phyloP scores from a whole-genome alignment of 1,139 yeast species.

The Casaregolazyma suthepensis region DNA sequence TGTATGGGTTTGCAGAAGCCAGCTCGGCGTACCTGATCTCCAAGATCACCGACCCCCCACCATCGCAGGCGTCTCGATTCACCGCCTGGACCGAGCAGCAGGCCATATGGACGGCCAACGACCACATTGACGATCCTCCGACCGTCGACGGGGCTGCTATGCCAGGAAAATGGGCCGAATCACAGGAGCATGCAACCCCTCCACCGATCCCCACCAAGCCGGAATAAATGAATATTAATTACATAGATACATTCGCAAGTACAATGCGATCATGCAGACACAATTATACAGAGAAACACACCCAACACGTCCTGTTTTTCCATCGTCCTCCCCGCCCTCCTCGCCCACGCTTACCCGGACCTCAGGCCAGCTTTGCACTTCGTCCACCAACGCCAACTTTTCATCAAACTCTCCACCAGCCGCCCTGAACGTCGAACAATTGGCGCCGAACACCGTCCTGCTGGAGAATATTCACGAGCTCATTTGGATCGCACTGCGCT shows the following conservation, averaged over 20 bases:
- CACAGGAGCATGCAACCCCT: background rate
- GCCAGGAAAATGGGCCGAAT: background rate
- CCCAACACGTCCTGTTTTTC: background rate
- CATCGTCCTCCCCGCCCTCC: background rate
- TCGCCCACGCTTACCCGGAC: background rate
- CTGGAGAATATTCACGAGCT: background rate
- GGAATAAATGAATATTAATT: too few species aligned
- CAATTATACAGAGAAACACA: too few species aligned
- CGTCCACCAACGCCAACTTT: background rate
- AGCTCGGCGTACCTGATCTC: conserved; percentile 51
- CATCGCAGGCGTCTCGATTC: conserved; percentile 27
- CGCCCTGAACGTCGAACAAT: background rate
- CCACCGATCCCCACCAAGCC: background rate
- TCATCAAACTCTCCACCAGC: background rate
- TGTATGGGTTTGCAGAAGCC: conserved; percentile 53
- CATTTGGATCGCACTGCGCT: background rate
- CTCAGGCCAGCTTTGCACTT: background rate
- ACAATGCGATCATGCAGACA: too few species aligned
- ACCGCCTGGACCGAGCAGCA: conserved; percentile 25
- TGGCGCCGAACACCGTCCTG: background rate
- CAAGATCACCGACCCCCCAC: conserved; percentile 50
- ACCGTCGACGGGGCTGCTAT: background rate
- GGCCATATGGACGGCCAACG: conserved; percentile 24
- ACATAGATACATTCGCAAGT: background rate
- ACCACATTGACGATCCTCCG: background rate